Base-by-base conservation (phyloP, 108 stramenopile genomes). In the Cyclotella baltica region DNA sequence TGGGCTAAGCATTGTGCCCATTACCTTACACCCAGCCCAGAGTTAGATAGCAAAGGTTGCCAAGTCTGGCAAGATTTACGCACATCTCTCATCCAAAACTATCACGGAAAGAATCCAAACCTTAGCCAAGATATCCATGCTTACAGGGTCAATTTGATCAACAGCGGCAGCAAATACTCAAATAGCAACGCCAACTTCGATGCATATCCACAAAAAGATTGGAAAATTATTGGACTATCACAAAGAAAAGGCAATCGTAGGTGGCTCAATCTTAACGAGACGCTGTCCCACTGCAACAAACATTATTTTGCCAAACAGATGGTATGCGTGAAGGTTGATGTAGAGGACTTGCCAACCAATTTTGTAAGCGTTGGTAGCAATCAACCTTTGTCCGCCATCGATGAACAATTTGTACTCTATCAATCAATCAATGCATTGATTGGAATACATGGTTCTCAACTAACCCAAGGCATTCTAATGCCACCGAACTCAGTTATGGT, bases 371-470 rank as follows among this genome's bases (percentile, higher is more conserved):
- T 29, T 9, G 29, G 23, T 0, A 61, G 25, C 71, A 75, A 76
- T 33, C 40, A 59, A 30, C 29, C 43, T 20, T 29, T 75, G 40
- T 48, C 67, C 18, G n/a, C 40, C 5, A 27, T 67, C 8, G 50
- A 61, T 35, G 71, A 76, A 20, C 83, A 84, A 35, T 20, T 79
- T 10, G 64, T 78, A 23, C 38, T 69, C 19, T 77, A 84, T 51
- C 77, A 50, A 61, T 62, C 73, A 16, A 50, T 84, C 8, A 62
- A 79, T 76, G 83, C 51, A 5, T 63, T 80, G 18, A 70, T 80
- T 23, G 83, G 83, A 11, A 84, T 84, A 36, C 83, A 84, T 80
- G 83, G 83, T 18, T 72, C 78, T 15, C 77, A 78, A 38, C 23
- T 84, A 68, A 79, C 83, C 0, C 77, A 84, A 38, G 83, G 77